These are phyloP conservation scores for Sporisorium scitamineum DNA, from an alignment of 1,284 basidiomycete genomes.

Conservation along the genomic window DNA sequence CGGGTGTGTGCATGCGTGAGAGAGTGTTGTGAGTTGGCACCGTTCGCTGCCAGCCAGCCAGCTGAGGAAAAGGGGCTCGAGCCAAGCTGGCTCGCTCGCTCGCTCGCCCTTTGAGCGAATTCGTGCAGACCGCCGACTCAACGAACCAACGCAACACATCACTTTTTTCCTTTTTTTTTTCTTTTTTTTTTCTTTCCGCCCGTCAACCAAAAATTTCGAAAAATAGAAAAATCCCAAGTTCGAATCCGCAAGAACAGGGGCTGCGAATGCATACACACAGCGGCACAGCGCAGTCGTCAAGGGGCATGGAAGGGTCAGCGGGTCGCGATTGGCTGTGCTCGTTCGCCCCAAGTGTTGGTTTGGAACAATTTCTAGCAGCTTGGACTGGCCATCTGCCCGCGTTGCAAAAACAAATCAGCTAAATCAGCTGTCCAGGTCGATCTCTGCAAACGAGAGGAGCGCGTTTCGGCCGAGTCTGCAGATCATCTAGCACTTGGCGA, in stretches of 20 bases:
- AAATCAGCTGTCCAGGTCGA: conserved; percentile 11
- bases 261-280: background rate
- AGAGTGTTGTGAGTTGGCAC: conserved; percentile 32
- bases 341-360: conserved; percentile 1
- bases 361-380: background rate
- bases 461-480: conserved; percentile 31
- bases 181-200: no score
- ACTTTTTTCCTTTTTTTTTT: no score
- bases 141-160: conserved; percentile 44
- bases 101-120: conserved; percentile 13
- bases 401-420: background rate
- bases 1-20: conserved; percentile 6
- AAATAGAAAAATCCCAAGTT: conserved; percentile 9
- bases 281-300: background rate
- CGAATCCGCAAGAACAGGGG: background rate
- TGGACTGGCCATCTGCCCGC: background rate
- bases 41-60: background rate
- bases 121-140: conserved; percentile 18
- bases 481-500: conserved; percentile 11
- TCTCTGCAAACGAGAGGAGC: conserved; percentile 11
- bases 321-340: background rate
- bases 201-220: background rate
- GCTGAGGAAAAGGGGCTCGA: conserved; percentile 40
- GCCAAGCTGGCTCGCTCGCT: conserved; percentile 2
- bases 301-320: no score